Conservation (phyloP, 176 grass and related monocot species). For the Guadua angustifolia region DNA sequence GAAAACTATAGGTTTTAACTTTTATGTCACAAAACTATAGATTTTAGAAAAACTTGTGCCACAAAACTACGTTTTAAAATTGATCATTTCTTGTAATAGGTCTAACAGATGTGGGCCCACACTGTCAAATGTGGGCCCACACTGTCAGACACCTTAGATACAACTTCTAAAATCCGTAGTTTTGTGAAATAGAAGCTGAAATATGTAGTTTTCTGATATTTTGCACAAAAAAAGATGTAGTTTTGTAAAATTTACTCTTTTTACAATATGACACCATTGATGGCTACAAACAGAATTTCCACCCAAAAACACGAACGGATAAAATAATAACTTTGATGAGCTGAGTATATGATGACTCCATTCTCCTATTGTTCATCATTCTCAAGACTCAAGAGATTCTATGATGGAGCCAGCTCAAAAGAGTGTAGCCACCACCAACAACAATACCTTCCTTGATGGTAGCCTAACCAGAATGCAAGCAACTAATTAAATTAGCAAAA, state of each 20-base stretch:
- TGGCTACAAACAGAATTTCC: conserved; percentile 22
- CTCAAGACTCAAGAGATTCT: conserved; percentile 75
- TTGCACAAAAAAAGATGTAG: too few species aligned
- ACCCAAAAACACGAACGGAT: conserved; percentile 22
- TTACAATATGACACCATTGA: background rate
- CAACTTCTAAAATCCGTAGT: too few species aligned
- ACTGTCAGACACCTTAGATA: too few species aligned
- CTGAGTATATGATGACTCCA: conserved; percentile 6
- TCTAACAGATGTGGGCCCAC: too few species aligned
- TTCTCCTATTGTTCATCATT: conserved; percentile 86
- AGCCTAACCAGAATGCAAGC: conserved; percentile 50
- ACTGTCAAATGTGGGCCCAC: too few species aligned
- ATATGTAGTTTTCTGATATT: too few species aligned
- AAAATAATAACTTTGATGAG: conserved; percentile 16
- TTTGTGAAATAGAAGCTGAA: too few species aligned
- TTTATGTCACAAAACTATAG: too few species aligned
- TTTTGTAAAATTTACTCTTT: background rate
- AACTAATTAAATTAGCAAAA: background rate
- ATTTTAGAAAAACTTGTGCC: too few species aligned
- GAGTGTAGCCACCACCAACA: conserved; percentile 90
- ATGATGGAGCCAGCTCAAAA: conserved; percentile 85
- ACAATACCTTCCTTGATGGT: conserved; percentile 96
- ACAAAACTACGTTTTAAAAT: too few species aligned
- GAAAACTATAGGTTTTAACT: too few species aligned
- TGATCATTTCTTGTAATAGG: too few species aligned